Conservation (phyloP, 164 flowering plant species). For the Nymphaea thermarum region DNA sequence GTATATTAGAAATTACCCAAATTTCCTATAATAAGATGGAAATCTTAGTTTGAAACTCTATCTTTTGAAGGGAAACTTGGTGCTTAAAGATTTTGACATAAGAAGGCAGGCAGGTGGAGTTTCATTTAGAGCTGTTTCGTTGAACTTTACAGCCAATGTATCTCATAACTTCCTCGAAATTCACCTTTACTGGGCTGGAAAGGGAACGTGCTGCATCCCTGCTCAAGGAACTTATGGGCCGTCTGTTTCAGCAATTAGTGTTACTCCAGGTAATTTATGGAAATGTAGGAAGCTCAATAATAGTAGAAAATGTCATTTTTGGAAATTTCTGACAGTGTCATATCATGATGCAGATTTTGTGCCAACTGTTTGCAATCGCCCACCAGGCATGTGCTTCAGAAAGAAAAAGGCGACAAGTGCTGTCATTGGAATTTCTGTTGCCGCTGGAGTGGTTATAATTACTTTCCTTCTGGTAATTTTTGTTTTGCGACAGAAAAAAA, state of each 20-base stretch:
- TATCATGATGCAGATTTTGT: neutral
- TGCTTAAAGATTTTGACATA: conserved; percentile 51
- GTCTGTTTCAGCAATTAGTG: conserved; percentile 40
- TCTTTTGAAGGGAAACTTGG: conserved; percentile 4
- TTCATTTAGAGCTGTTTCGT: conserved; percentile 30
- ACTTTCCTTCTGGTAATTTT: neutral
- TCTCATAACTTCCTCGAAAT: conserved; percentile 47
- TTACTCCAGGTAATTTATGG: conserved; percentile 41
- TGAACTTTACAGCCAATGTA: conserved; percentile 27
- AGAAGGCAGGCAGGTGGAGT: conserved; percentile 46
- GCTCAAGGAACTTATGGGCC: conserved; percentile 40
- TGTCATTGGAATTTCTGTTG: conserved; percentile 1
- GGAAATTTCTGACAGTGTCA: neutral
- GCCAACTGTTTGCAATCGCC: conserved; percentile 3
- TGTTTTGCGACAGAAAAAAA: conserved; percentile 1
- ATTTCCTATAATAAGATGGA: too few relatives aligned
- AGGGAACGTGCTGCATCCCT: conserved; percentile 54
- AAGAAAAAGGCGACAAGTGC: neutral
- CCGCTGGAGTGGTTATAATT: neutral
- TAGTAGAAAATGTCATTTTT: neutral
- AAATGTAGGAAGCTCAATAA: neutral
- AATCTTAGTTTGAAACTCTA: neutral
- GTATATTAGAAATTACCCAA: neutral
- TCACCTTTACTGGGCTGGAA: conserved; percentile 49
- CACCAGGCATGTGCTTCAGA: conserved; percentile 15